Evolutionary conservation across 495 filamentous ascomycete species (phyloP), one percentile per base, ranked within the genome.

Genomic region (Trichocladium uniseriatum): DNA sequence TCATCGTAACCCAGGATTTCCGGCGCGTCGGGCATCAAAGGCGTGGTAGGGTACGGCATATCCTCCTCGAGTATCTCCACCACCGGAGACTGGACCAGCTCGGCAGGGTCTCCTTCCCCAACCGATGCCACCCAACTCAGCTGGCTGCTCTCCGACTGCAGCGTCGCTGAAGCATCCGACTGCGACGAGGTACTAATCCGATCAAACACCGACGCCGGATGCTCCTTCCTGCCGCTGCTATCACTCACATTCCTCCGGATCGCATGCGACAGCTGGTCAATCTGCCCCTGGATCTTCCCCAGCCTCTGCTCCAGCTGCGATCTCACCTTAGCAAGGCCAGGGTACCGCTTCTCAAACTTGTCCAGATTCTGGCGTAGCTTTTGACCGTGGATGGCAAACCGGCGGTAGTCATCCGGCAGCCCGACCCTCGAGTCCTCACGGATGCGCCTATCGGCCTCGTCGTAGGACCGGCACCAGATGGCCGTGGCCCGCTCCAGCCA

Each of bases 391-490:
- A 83, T 80, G 45, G 79, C 73, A 45, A 83, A 86, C 18, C 83
- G 74, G 11, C 82, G 76, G 54, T 82, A 87, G 56, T 89, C 85
- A 27, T 82, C 81, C 2, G 81, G 79, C 32, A 81, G 68, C n/a
- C 81, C 80, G 32, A 78, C 70, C 51, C 74, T 66, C 10, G 72
- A 59, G 46, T 76, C 70, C 13, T 76, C 67, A 3, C 69, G 60
- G 55, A 84, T 83, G n/a, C 74, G 75, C 43, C 69, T 65, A 42
- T 78, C 71, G 28, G 83, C 83, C 11, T 69, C 68, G 47, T 81
- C 75, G 46, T 83, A 89, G 0, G 81, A 82, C 24, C 63, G 70
- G 55, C 76, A 82, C 50, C 82, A 80, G 16, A 87, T 68, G 1
- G 66, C 65, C 6, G 75, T 71, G 11, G 81, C 79, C 32, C 79